Evolutionary conservation across 345 rosid species (phyloP).

Genomic region (Gossypium sturtianum): DNA sequence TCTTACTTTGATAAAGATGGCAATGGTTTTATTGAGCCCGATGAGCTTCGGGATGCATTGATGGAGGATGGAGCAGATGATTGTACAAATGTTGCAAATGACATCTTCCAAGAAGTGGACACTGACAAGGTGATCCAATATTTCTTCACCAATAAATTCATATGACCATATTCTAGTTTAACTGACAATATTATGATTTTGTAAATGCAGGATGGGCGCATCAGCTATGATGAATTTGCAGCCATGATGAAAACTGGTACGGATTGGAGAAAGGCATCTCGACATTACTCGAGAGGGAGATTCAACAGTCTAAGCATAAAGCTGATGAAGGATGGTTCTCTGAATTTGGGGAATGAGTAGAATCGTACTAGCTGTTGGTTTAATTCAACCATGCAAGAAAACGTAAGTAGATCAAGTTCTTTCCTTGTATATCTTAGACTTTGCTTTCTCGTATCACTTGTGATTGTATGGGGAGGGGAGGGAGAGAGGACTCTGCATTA

Average conservation of each 20-base stretch:
- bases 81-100: conserved; percentile 83
- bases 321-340: conserved; percentile 94
- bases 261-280: conserved; percentile 99
- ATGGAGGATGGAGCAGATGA: conserved; percentile 97
- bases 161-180: conserved; percentile 1
- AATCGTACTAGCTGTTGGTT: conserved; percentile 8
- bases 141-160: neutral
- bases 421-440: conserved; percentile 19
- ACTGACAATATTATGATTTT: conserved; percentile 2
- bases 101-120: conserved; percentile 99
- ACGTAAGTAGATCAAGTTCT: conserved; percentile 16
- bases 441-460: conserved; percentile 18
- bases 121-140: conserved; percentile 68
- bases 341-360: conserved; percentile 73
- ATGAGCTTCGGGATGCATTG: conserved; percentile 84
- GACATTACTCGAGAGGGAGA: conserved; percentile 99
- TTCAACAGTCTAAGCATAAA: conserved; percentile 96
- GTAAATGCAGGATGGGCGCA: conserved; percentile 73
- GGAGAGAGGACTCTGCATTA: conserved; percentile 18
- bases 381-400: conserved; percentile 16
- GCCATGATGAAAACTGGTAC: conserved; percentile 99
- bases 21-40: conserved; percentile 77
- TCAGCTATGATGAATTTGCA: conserved; percentile 93
- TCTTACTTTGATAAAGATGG: conserved; percentile 96
- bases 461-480: conserved; percentile 22